These are phyloP conservation scores for Baeospora myosura DNA, from an alignment of 1,284 basidiomycete species.

Conservation along the genomic window DNA sequence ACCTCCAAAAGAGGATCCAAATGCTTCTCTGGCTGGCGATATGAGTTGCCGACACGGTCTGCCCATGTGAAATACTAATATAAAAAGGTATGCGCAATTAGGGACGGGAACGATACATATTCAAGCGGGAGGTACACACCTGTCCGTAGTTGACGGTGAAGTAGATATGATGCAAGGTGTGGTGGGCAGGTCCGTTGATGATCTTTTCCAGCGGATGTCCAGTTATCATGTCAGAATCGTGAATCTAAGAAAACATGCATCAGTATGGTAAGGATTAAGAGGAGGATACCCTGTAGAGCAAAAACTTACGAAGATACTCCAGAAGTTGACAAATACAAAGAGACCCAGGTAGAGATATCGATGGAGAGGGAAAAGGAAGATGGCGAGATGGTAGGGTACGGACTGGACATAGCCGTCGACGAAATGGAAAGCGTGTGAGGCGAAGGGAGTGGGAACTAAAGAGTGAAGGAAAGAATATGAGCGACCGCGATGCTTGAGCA, in stretches of 20 bases:
- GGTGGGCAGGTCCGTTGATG: constrained; percentile 97
- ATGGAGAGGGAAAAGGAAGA: constrained; percentile 89
- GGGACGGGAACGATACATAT: neutral
- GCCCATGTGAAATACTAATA: constrained; percentile 93
- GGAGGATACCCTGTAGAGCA: too few species aligned
- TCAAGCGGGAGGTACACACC: constrained; percentile 40
- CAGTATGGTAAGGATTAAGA: constrained; percentile 3
- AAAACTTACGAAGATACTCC: constrained; percentile 75
- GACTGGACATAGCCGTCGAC: constrained; percentile 93
- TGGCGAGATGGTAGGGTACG: constrained; percentile 90
- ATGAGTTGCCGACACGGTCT: constrained; percentile 79
- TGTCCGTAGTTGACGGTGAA: constrained; percentile 96
- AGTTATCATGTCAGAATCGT: constrained; percentile 99
- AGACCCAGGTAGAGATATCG: constrained; percentile 74
- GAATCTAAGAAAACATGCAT: constrained; percentile 54
- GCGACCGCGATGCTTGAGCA: too few species aligned
- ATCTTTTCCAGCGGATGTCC: constrained; percentile 84
- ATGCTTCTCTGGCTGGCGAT: constrained; percentile 38
- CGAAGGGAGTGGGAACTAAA: constrained; percentile 91
- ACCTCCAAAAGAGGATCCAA: constrained; percentile 85
- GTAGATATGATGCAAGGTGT: constrained; percentile 93
- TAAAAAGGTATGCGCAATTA: too few species aligned
- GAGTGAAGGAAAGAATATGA: constrained; percentile 7
- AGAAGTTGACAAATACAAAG: constrained; percentile 87
- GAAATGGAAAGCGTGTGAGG: constrained; percentile 96